Evolutionary conservation across 371 early-diverging fungal genomes (phyloP).

Genomic region (Actinomortierella wolfii): DNA sequence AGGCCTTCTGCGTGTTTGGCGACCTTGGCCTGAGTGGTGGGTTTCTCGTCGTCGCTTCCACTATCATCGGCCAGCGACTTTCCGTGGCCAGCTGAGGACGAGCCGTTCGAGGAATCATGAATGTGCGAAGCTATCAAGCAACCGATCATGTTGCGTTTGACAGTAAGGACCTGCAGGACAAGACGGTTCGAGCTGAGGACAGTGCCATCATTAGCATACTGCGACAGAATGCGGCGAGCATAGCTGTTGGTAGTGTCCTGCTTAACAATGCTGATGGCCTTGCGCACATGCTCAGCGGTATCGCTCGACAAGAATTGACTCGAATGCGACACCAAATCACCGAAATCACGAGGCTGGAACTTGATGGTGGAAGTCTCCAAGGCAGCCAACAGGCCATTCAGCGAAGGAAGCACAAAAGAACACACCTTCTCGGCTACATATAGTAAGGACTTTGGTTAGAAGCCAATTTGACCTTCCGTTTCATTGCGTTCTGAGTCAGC

Average conservation of each 20-base stretch:
- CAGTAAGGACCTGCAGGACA: constrained; percentile 55
- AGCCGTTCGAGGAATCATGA: background rate
- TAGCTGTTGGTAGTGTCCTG: constrained; percentile 46
- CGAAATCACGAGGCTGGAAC: constrained; percentile 54
- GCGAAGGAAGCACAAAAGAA: constrained; percentile 67
- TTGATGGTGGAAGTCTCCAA: constrained; percentile 61
- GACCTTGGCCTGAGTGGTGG: background rate
- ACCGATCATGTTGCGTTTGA: constrained; percentile 57
- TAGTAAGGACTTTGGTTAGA: background rate
- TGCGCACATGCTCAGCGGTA: constrained; percentile 56
- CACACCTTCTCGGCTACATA: constrained; percentile 56
- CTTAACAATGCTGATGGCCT: constrained; percentile 53
- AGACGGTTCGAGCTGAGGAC: constrained; percentile 59
- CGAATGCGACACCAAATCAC: constrained; percentile 54
- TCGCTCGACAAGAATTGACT: constrained; percentile 59
- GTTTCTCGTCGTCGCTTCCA: no score
- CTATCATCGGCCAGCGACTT: no score
- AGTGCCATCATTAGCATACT: constrained; percentile 53
- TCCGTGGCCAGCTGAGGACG: background rate
- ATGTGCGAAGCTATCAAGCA: constrained; percentile 49
- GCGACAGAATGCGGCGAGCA: constrained; percentile 53
- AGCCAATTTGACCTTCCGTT: no score
- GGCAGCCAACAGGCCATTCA: constrained; percentile 68
- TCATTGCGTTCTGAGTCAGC: background rate
- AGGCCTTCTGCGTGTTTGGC: background rate